Conservation (phyloP, 2,329 filamentous ascomycete species). For the Alternaria dauci region DNA sequence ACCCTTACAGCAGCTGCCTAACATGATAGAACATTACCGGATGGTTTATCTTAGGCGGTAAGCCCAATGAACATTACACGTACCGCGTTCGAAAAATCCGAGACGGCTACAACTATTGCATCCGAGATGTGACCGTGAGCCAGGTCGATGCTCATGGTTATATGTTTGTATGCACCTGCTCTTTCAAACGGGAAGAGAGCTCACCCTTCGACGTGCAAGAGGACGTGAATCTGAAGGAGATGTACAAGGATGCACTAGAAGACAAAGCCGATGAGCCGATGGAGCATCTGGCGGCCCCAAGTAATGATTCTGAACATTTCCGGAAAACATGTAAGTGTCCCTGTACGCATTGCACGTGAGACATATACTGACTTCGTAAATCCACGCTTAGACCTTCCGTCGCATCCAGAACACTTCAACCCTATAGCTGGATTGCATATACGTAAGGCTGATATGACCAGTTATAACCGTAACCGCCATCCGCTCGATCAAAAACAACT, state of each 20-base stretch:
- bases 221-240: constrained; percentile 42
- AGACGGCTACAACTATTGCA: constrained; percentile 62
- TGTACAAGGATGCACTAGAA: constrained; percentile 41
- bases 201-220: constrained; percentile 47
- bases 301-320: constrained; percentile 2
- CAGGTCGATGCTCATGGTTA: constrained; percentile 56
- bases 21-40: constrained; percentile 59
- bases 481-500: constrained; percentile 49
- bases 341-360: neutral
- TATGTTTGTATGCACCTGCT: constrained; percentile 62
- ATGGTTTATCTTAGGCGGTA: constrained; percentile 60
- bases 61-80: constrained; percentile 58
- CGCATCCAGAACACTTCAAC: constrained; percentile 50
- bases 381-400: constrained; percentile 26
- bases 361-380: neutral
- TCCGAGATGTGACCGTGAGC: constrained; percentile 61
- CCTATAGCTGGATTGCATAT: constrained; percentile 57
- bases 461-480: constrained; percentile 54
- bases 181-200: constrained; percentile 60
- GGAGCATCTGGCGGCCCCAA: constrained; percentile 31
- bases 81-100: constrained; percentile 61
- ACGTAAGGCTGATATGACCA: constrained; percentile 62
- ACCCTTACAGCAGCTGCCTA: neutral
- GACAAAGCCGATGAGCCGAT: constrained; percentile 28
- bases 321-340: constrained; percentile 8